Evolutionary conservation across 768 basidiomycete genomes (phyloP), one percentile per base, ranked within the genome.

Genomic region (Lactifluus echinatus): DNA sequence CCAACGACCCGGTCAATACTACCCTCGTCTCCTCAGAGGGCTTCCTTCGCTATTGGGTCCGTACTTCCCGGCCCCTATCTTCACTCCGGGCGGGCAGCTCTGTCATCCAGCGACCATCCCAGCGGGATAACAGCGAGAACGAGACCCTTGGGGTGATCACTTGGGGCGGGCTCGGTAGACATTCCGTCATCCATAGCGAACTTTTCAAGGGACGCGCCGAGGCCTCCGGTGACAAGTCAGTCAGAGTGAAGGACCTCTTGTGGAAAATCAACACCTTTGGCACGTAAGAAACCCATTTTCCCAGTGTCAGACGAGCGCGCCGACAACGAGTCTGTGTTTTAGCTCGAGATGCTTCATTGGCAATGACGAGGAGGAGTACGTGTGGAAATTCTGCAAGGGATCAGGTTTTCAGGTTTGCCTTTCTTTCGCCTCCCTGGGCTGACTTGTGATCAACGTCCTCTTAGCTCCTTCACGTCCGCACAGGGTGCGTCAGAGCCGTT

Each of bases 21-120:
- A 71, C 73, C 14, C 69, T 82, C 45, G 71, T 81, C 26, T 79
- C 79, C 14, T 66, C 75, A 21, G 77, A 77, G 61, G 79, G 80
- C 26, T 73, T 74, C 37, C 71, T 75, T 19, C 77, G 79, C 60
- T 82, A 80, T 64, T 72, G 72, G 55, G 70, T 81, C 58, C 68
- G 66, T 24, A 81, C 81, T 14, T 29, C 61, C 14, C 62, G 59
- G 42, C 63, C 67, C 55, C 69, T 72, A 47, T 59, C 66, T 29
- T 66, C 67, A 31, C 62, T 70, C 14, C 67, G 71, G 19, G 60
- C 71, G 11, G 61, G 66, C 36, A 64, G 75, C n/a, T 73, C 79
- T 19, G 56, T 63, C 52, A 74, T 80, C 50, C 72, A 70, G 50
- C 72, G 78, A 7, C 71, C 75, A 3, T 70, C 71, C 3, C 42